Evolutionary conservation across 176 grass and related monocot species (phyloP), one percentile per base, ranked within the genome.

Genomic region (Ensete glaucum): DNA sequence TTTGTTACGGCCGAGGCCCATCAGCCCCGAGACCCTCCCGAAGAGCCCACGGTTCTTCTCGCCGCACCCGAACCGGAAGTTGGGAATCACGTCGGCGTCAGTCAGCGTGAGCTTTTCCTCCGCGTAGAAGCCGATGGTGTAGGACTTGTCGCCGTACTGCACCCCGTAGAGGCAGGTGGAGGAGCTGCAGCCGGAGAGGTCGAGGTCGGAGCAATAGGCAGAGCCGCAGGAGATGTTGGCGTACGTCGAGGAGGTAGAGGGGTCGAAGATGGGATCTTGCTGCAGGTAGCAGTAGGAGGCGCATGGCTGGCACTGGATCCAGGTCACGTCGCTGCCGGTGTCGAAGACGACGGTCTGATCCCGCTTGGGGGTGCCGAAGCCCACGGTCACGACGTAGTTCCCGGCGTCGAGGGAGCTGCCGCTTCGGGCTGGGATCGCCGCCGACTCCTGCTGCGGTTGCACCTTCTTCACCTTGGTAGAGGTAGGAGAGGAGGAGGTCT

Each of bases 211-310:
- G 78, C 95, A 99, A 78, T 78, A 83, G 19, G 65, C 1, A 16
- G 91, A 87, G 54, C 62, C 0, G 82, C 95, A 91, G 1, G 95
- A 91, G 69, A 98, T 65, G 86, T 98, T 93, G 75, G 83, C 57
- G 78, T 98, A 98, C 8, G 90, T 94, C 16, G 86, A 67, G 0
- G 90, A 98, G 24, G 55, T 63, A 26, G 84, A 26, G 0, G 95
- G 90, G 52, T 67, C 65, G 34, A 98, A 98, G 52, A 94, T 26
- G 0, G 53, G 80, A 29, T 91, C 84, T 68, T 71, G 52, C 54
- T 98, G 88, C 54, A 0, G 1, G 83, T 98, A 87, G 78, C 95
- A 91, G 52, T 2, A 11, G 0, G 0, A 1, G 29, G 22, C 43
- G 54, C 83, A 85, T 2, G 83, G 83, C 15, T 51, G 1, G 23